Evolutionary conservation across 768 basidiomycete genomes (phyloP), one percentile per base, ranked within the genome.

Genomic region (Lanmaoa pseudosensibilis): DNA sequence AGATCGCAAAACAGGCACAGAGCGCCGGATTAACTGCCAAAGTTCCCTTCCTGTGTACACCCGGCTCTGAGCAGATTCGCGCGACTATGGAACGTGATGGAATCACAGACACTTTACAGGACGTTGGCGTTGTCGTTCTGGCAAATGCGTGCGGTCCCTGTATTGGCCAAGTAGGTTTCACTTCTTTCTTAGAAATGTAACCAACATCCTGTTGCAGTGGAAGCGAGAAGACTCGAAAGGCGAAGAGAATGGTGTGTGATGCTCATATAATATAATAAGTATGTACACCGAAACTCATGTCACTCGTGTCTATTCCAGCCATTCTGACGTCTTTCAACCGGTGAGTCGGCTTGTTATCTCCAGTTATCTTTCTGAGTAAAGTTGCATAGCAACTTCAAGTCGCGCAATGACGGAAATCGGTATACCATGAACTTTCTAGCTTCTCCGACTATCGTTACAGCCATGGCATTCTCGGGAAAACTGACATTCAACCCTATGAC

Each of bases 81-180:
- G 97, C 97, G 1, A 99, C 97, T 0, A 94, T 98, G 78, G 94
- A 98, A 74, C 86, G 95, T 36, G 97, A 99, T 69, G 81, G 88
- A 32, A 81, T 98, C 44, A 97, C 93, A 25, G 78, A 81, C 13
- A 81, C 82, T 36, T 76, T 99, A 40, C 82, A 96, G 72, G 85
- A 85, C 63, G 90, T 98, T 50, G 97, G 97, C n/a, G 97, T 91
- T 2, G 80, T 87, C 50, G 96, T 99, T 23, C 79, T 99, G 36
- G 95, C 97, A 7, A 99, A 99, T 72, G 97, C 97, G 4, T 99
- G 97, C 63, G 97, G 97, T 50, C 97, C 97, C 25, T 99, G 97
- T 70, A 99, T 98, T 64, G 97, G 97, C 45, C 96, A 98, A 75
- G 90, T 87, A 62, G 34, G 76, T 61, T 45, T 27, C 44, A 36